Conservation (phyloP, 2,329 filamentous ascomycete genomes). For the Verticillium alfalfae region DNA sequence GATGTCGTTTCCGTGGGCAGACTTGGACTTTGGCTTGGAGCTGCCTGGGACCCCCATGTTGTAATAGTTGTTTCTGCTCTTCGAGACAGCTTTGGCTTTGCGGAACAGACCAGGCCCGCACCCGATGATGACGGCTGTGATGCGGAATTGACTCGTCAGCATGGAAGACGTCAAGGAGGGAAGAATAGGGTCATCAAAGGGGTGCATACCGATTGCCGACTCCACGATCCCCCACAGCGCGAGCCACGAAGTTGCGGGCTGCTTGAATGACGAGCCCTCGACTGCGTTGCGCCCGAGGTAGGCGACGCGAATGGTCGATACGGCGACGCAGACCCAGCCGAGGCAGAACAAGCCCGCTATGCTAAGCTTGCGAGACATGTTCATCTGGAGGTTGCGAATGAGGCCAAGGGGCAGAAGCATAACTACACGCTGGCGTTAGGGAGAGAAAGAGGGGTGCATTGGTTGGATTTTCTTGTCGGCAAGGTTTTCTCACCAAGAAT, state of each 20-base stretch:
- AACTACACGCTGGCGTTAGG: neutral
- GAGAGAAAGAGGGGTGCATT: neutral
- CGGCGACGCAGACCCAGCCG: conserved; percentile 10
- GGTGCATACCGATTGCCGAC: conserved; percentile 4
- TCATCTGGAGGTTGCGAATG: conserved; percentile 9
- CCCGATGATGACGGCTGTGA: conserved; percentile 8
- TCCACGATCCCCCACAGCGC: conserved; percentile 9
- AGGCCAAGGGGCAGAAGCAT: conserved; percentile 8
- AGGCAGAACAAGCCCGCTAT: conserved; percentile 10
- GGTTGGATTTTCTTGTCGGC: neutral
- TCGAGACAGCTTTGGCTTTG: conserved; percentile 5
- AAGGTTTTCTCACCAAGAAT: conserved; percentile 4
- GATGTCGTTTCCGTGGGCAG: neutral
- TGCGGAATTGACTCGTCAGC: neutral
- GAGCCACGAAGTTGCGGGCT: conserved; percentile 8
- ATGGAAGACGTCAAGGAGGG: neutral
- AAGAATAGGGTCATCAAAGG: no score
- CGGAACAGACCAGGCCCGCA: conserved; percentile 8
- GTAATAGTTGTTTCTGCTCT: conserved; percentile 1
- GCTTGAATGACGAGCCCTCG: neutral
- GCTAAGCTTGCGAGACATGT: conserved; percentile 7
- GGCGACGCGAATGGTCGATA: conserved; percentile 8
- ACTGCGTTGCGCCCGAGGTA: conserved; percentile 6
- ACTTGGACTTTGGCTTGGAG: neutral
- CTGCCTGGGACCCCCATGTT: neutral